Evolutionary conservation across 2,329 filamentous ascomycete species (phyloP), one percentile per base, ranked within the genome.

Genomic region (Epichloe scottii): DNA sequence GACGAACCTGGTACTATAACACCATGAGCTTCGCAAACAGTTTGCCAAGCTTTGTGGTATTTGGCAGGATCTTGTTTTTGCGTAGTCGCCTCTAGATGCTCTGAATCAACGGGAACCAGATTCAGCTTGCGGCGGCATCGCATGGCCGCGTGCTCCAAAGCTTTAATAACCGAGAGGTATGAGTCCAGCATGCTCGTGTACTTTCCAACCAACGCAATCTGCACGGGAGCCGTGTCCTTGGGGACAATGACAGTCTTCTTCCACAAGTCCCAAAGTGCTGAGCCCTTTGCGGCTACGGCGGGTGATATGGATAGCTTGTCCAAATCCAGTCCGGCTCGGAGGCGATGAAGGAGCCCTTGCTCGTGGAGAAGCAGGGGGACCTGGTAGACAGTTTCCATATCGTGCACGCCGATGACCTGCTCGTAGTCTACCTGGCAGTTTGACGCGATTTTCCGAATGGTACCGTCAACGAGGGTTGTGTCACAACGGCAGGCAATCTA

Each of bases 401-500:
- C 85, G 59, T 85, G 84, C 11, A 98, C 90, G n/a, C 81, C 86
- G 55, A 97, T 74, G 42, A 97, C 89, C 64, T 96, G 89, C 57
- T 89, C 78, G 11, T 78, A 71, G 50, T 94, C 87, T 46, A 96
- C 85, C 63, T 95, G 88, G 67, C 91, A 97, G 69, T 84, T 88
- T 62, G 81, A 80, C 54, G 91, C 89, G 56, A 98, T 89, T 72
- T 98, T 97, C 56, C 85, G 77, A 47, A 91, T 82, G 1, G 89
- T 91, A 8, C 73, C 71, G 38, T 81, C 74, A 46, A 88, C 84
- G 6, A 97, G 79, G 12, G 84, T 78, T 49, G 77, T 76, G 62
- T 91, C 85, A 66, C 91, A 97, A 49, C 93, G 87, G 66, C 93
- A 97, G 14, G 91, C 93, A 70, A 97, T 93, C 85, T 87, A 61